A percentile compares a stretch with the other conserved stretches of the same genome.
Conservation (phyloP, 495 filamentous ascomycete species). For the Extremus antarcticus region DNA sequence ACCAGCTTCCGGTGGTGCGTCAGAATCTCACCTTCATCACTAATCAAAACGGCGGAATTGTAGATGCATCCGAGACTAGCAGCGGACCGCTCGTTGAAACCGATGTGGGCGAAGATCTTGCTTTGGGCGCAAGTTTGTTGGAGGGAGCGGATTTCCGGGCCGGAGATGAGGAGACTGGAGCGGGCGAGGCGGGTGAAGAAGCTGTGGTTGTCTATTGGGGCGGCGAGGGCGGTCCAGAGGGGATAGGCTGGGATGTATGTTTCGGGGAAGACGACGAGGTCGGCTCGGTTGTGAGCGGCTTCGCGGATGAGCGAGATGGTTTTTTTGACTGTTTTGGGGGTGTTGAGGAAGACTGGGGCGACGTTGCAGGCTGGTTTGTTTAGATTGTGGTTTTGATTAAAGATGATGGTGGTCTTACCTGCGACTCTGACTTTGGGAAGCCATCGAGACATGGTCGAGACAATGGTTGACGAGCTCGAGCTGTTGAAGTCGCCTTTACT, state of each 20-base stretch:
- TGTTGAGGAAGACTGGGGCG: slow-evolving; percentile 35
- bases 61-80: slow-evolving; percentile 25
- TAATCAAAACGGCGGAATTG: slow-evolving; percentile 36
- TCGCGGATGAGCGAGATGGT: slow-evolving; percentile 30
- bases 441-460: slow-evolving; percentile 2
- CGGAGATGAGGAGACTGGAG: slow-evolving; percentile 11
- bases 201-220: slow-evolving; percentile 19
- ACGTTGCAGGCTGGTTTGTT: slow-evolving; percentile 1
- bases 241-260: slow-evolving; percentile 34
- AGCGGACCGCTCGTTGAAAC: slow-evolving; percentile 17
- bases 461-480: no score
- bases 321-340: slow-evolving; percentile 32
- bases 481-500: no score
- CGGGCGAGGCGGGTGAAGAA: slow-evolving; percentile 13
- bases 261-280: slow-evolving; percentile 42
- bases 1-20: slow-evolving; percentile 40
- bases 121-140: slow-evolving; percentile 8
- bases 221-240: slow-evolving; percentile 14
- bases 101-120: slow-evolving; percentile 12
- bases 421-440: slow-evolving; percentile 12
- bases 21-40: slow-evolving; percentile 31
- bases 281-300: slow-evolving; percentile 33
- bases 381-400: background rate
- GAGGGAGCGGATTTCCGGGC: slow-evolving; percentile 13
- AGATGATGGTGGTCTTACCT: background rate